Base-by-base conservation (phyloP, 2,329 filamentous ascomycete species). In the Myriosclerotinia curreyana region DNA sequence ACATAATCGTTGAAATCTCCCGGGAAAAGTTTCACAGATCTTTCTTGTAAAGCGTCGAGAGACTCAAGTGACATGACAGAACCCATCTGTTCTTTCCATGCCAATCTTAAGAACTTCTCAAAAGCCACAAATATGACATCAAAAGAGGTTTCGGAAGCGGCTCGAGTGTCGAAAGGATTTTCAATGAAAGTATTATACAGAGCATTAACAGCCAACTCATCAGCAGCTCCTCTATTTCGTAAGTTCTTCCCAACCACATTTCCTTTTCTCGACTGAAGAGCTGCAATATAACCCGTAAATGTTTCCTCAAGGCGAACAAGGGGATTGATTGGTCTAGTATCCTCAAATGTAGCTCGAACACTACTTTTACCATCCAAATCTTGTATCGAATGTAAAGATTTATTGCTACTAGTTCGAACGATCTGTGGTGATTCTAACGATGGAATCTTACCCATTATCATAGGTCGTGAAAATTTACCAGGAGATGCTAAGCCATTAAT, bases 41-140 rank as follows among this genome's bases (percentile, higher is more conserved):
- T 81, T 65, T 83, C 82, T 70, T 96, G 92, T n/a, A 98, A 81
- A 1, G 86, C 85, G 64, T 89, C 84, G 46, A 97, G 80, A 6
- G 86, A 83, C 54, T 88, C 81, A 60, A 85, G 81, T 1, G 90
- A 86, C 75, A 98, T 86, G 63, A 98, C 85, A 3, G 91, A 86
- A 0, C 94, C 94, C 81, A 97, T 92, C 70, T 91, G 88, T 69
- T 94, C 90, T 65, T 84, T 87, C 94, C 94, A 98, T 15, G 91
- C 92, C 67, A 92, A 88, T 65, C 86, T 87, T 66, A 97, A 79
- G 70, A 97, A 98, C 67, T 96, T 97, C 75, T 97, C 93, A 74
- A 97, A 98, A 0, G 93, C 90, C 34, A 90, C 89, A 73, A 97
- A 96, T 6, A 98, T 83, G 25, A 94, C 87, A 72, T 97, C 92